These are phyloP conservation scores for Excoecaria agallocha DNA, from an alignment of 345 rosid genomes.

Conservation along the genomic window DNA sequence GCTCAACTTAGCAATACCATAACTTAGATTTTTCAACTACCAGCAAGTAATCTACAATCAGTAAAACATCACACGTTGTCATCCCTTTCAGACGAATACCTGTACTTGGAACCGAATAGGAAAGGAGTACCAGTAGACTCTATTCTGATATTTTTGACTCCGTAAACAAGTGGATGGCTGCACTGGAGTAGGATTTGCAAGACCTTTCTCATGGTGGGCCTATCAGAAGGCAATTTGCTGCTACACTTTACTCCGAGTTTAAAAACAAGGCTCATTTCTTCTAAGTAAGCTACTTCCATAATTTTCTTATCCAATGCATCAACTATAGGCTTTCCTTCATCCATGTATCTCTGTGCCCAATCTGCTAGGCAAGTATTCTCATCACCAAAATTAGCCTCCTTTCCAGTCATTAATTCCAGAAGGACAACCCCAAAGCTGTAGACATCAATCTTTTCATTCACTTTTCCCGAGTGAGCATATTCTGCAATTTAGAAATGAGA, in stretches of 20 bases:
- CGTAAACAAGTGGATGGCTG: not conserved
- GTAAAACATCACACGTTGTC: not conserved
- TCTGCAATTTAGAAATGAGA: slow-evolving; percentile 25
- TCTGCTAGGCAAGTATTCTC: slow-evolving; percentile 17
- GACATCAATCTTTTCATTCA: slow-evolving; percentile 91
- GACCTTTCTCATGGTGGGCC: slow-evolving; percentile 25
- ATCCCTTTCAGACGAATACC: not conserved
- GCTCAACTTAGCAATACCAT: too few species aligned
- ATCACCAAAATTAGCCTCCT: slow-evolving; percentile 17
- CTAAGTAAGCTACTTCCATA: slow-evolving; percentile 10
- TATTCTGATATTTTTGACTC: slow-evolving; percentile 11
- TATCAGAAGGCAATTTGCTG: slow-evolving; percentile 4
- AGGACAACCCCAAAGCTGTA: slow-evolving; percentile 87
- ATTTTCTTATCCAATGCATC: slow-evolving; percentile 21
- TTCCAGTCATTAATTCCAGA: slow-evolving; percentile 30
- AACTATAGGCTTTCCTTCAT: slow-evolving; percentile 15
- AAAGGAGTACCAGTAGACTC: slow-evolving; percentile 24
- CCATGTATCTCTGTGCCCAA: slow-evolving; percentile 22
- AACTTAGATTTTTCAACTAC: too few species aligned
- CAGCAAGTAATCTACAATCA: not conserved
- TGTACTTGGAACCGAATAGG: slow-evolving; percentile 16
- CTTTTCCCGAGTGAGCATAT: slow-evolving; percentile 17
- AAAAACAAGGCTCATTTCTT: slow-evolving; percentile 24
- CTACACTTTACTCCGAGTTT: slow-evolving; percentile 22
- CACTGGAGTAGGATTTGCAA: slow-evolving; percentile 16